A percentile compares a stretch with the other conserved stretches of the same genome.
These are phyloP conservation scores for Aspergillus neoniger DNA, from an alignment of 2,329 filamentous ascomycete genomes.

Conservation along the genomic window DNA sequence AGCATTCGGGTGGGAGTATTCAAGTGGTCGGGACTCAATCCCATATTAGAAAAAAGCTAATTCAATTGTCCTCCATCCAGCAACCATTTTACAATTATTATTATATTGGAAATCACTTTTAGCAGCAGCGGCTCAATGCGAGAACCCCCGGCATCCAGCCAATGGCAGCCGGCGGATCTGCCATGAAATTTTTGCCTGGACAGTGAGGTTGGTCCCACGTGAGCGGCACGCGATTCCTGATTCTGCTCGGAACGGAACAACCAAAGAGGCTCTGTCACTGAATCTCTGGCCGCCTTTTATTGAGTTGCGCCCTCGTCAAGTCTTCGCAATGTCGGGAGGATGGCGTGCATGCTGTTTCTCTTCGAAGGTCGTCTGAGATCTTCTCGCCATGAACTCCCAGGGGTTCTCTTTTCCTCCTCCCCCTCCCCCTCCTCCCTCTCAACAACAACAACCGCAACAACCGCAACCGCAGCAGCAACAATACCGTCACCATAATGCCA, in stretches of 20 bases:
- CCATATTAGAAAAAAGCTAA: conserved; percentile 21
- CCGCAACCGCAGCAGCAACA: conserved; percentile 25
- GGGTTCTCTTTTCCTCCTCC: conserved; percentile 51
- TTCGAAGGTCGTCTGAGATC: conserved; percentile 27
- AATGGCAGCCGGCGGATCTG: conserved; percentile 24
- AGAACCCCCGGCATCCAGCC: conserved; percentile 7
- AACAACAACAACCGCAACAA: conserved; percentile 23
- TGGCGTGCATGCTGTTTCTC: conserved; percentile 27
- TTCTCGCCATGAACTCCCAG: conserved; percentile 41
- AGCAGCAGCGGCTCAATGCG: too few relatives aligned
- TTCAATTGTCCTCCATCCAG: neutral
- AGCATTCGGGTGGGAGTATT: conserved; percentile 11
- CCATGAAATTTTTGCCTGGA: conserved; percentile 20
- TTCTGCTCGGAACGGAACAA: conserved; percentile 28
- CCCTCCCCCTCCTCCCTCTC: conserved; percentile 44
- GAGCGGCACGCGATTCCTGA: conserved; percentile 9
- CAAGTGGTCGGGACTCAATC: conserved; percentile 8
- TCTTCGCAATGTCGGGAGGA: conserved; percentile 29
- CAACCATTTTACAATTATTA: neutral
- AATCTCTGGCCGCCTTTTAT: conserved; percentile 11
- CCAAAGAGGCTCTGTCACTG: conserved; percentile 6
- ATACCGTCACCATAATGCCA: conserved; percentile 18
- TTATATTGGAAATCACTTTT: too few relatives aligned
- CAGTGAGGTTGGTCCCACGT: conserved; percentile 12
- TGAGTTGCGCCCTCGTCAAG: conserved; percentile 10